Evolutionary conservation across 306 rosid species (phyloP), one percentile per base, ranked within the genome.

Genomic region (Quercus bicolor): DNA sequence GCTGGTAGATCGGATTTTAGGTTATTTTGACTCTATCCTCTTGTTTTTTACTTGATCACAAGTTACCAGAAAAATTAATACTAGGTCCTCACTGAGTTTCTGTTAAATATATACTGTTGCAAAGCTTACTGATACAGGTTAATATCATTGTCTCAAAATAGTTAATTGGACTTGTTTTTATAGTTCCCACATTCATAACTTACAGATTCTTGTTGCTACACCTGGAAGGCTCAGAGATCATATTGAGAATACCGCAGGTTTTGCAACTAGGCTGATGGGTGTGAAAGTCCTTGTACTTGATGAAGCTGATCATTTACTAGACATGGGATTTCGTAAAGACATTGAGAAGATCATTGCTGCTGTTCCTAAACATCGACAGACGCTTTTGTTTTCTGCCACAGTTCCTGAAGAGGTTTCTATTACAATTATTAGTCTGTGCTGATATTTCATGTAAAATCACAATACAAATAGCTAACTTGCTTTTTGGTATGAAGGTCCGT

Each of bases 201-300:
- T 78, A 53, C 95, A 95, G 99, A 91, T 95, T 92, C 98, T 95
- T 77, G 97, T 95, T 62, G 99, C 99, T 53, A 95, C 99, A 26
- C 99, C 99, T 62, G 99, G 99, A 86, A 93, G 99, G 91, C 98
- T 95, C 79, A 95, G 71, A 80, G 99, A 95, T 85, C 99, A 95
- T 83, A 81, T 88, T 64, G 94, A 91, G 85, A 95, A 93, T 79
- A 95, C 99, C 10, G 83, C 96, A 54, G 99, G 99, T 76, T 93
- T 95, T 78, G 97, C 99, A 77, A 83, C 94, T 78, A 88, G 96
- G 85, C 83, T 95, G 80, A 95, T 87, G 98, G 99, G 99, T 68
- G 98, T 95, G 76, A 91, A 91, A 78, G 91, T 90, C 72, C 96
- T 95, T 83, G 84, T 95, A 45, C 98, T 95, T 68, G 99, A 95